Percentiles rank a stretch among this genome's conserved stretches.
phyloP scores from a whole-genome alignment of 495 filamentous ascomycete species.

The Chaetomium cochliodes region DNA sequence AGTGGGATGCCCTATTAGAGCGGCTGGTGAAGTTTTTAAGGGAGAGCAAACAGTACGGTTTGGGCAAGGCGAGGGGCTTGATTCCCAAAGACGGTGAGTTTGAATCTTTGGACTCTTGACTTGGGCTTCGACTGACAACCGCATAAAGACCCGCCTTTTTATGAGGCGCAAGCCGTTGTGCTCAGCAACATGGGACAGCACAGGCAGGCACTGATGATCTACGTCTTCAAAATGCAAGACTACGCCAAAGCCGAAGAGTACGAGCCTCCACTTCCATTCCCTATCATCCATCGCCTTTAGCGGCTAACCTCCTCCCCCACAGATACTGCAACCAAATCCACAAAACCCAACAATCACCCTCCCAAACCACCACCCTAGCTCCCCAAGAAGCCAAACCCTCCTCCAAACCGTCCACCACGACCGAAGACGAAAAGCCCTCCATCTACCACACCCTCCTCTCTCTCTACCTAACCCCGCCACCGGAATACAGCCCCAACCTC shows the following conservation, averaged over 20 bases:
- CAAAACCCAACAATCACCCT: conserved; percentile 51
- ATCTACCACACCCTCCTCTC: conserved; percentile 91
- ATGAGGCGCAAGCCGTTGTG: conserved; percentile 86
- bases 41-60: conserved; percentile 75
- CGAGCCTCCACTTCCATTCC: conserved; percentile 24
- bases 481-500: conserved; percentile 57
- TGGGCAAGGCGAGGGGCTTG: conserved; percentile 67
- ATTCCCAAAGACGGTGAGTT: conserved; percentile 74
- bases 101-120: background rate
- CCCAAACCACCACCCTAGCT: conserved; percentile 44
- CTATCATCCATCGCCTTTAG: background rate
- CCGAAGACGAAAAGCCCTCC: conserved; percentile 54
- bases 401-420: conserved; percentile 39
- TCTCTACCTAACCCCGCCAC: conserved; percentile 82
- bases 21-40: conserved; percentile 73
- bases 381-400: conserved; percentile 33
- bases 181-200: conserved; percentile 95
- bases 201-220: conserved; percentile 90
- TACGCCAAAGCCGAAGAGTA: conserved; percentile 92
- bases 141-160: conserved; percentile 71
- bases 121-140: background rate
- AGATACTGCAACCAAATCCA: conserved; percentile 90
- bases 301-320: conserved; percentile 14
- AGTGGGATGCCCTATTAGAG: conserved; percentile 56
- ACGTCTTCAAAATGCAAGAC: conserved; percentile 89